Evolutionary conservation across 1,284 basidiomycete species (phyloP).

Genomic region (Mycocalia duriaeana): DNA sequence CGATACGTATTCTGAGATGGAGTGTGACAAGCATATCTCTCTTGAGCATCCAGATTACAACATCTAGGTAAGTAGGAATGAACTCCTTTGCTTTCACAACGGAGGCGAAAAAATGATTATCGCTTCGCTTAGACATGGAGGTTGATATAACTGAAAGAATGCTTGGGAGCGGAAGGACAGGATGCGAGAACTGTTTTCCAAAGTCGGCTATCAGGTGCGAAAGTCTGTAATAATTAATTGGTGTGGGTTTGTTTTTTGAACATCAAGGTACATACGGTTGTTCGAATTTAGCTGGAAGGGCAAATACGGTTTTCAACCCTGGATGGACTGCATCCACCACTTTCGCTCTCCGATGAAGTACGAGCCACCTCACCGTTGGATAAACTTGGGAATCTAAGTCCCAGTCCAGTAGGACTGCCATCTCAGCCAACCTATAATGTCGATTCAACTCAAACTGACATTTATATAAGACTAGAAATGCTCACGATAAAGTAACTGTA

Average conservation of each 20-base stretch:
- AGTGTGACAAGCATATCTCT: slow-evolving; percentile 82
- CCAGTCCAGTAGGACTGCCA: slow-evolving; percentile 82
- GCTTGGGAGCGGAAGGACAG: slow-evolving; percentile 64
- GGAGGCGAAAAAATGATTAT: slow-evolving; percentile 73
- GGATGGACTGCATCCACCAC: slow-evolving; percentile 82
- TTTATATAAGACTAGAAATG: slow-evolving; percentile 10
- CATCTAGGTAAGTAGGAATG: slow-evolving; percentile 71
- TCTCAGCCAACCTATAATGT: slow-evolving; percentile 75
- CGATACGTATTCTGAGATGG: slow-evolving; percentile 81
- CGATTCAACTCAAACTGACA: no score
- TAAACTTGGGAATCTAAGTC: slow-evolving; percentile 83
- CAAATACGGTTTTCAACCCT: slow-evolving; percentile 83
- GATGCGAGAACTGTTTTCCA: slow-evolving; percentile 57
- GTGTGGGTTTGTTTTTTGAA: no score
- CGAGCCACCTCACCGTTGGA: slow-evolving; percentile 84
- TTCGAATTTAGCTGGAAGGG: slow-evolving; percentile 63
- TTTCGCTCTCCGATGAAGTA: slow-evolving; percentile 86
- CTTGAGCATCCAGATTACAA: slow-evolving; percentile 90
- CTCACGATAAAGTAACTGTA: slow-evolving; percentile 61
- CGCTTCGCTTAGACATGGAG: slow-evolving; percentile 53
- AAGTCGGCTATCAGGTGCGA: slow-evolving; percentile 61
- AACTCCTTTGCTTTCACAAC: slow-evolving; percentile 66
- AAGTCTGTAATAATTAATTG: slow-evolving; percentile 38
- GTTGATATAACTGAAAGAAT: slow-evolving; percentile 73
- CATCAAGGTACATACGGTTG: slow-evolving; percentile 47